Base-by-base conservation (phyloP, 1,284 basidiomycete species). In the Naganishia liquefaciens region DNA sequence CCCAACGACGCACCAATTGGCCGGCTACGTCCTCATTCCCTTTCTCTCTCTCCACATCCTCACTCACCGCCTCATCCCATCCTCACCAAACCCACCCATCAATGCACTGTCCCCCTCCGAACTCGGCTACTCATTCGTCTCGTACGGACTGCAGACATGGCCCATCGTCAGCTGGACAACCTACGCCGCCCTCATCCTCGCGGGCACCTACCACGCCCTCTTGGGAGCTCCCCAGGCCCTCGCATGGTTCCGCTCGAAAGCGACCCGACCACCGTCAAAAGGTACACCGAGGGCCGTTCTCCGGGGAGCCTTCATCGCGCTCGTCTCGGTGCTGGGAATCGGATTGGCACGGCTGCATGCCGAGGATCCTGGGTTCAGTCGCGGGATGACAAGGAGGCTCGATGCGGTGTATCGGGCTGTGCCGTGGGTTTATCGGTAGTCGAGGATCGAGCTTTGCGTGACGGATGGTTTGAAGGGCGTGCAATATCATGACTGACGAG, bases 61-160 rank as follows among this genome's bases (percentile, higher is more conserved):
- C 11, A 69, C 73, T 2, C 72, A 79, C 67, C 73, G 76, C 6
- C 17, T 76, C 11, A 69, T 73, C 47, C 76, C 76, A 27, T 66
- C 71, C 5, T 63, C 57, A 2, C 44, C 69, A 9, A 17, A 30
- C 5, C 63, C 72, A 30, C 73, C 76, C 6, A 76, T 77, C 23
- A 63, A 61, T 7, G 47, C 55, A 2, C 68, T 77, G 1, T 71
- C 70, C 0, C 76, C 76, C 11, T 66, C 67, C 19, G 77, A 79
- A 62, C 68, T 77, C 5, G 73, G 71, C 4, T 77, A 73, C 67
- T 74, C 76, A 44, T 77, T 74, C 63, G 75, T 75, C 10, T 73
- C 71, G 1, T 75, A 75, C 68, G 71, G 72, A 5, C 52, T 76
- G 23, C 55, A 51, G 25, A 27, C 43, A 52, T 66, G 54, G 65